phyloP scores from a whole-genome alignment of 805 yeast species.

The Sungouiozyma ichnusensis region DNA sequence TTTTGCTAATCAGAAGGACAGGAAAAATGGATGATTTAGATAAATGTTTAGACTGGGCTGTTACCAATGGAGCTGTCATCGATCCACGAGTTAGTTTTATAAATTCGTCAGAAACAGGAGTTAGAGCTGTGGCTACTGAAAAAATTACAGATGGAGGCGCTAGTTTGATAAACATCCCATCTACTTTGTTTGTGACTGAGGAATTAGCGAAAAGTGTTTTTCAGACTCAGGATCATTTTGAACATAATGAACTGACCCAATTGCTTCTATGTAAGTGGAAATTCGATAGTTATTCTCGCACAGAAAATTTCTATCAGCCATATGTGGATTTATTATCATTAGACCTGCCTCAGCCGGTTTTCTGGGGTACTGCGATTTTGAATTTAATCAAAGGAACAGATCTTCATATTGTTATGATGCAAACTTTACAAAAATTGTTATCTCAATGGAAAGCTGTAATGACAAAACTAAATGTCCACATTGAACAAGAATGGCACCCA shows the following conservation, averaged over 20 bases:
- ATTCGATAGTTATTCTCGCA: conserved; percentile 23
- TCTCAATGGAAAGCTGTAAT: conserved; percentile 45
- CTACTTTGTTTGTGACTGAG: conserved; percentile 30
- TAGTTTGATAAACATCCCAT: conserved; percentile 33
- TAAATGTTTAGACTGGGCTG: conserved; percentile 31
- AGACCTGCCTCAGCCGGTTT: conserved; percentile 50
- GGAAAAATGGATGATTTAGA: conserved; percentile 7
- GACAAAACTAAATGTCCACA: conserved; percentile 3
- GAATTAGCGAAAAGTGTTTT: conserved; percentile 27
- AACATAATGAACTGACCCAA: conserved; percentile 29
- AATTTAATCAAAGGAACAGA: conserved; percentile 56
- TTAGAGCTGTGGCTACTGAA: conserved; percentile 15
- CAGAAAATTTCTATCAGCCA: conserved; percentile 27
- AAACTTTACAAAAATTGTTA: conserved; percentile 35
- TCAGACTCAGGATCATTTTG: conserved; percentile 6
- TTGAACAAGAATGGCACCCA: conserved; percentile 1
- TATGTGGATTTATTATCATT: conserved; percentile 43
- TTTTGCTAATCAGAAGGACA: too few relatives aligned
- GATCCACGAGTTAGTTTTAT: conserved; percentile 29
- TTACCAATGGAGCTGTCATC: conserved; percentile 30
- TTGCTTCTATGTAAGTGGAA: conserved; percentile 35
- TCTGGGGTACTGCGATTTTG: conserved; percentile 49
- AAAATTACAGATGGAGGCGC: conserved; percentile 2
- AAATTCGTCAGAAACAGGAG: conserved; percentile 25
- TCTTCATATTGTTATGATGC: conserved; percentile 43